Evolutionary conservation across 306 rosid species (phyloP).

Genomic region (Datisca glomerata): DNA sequence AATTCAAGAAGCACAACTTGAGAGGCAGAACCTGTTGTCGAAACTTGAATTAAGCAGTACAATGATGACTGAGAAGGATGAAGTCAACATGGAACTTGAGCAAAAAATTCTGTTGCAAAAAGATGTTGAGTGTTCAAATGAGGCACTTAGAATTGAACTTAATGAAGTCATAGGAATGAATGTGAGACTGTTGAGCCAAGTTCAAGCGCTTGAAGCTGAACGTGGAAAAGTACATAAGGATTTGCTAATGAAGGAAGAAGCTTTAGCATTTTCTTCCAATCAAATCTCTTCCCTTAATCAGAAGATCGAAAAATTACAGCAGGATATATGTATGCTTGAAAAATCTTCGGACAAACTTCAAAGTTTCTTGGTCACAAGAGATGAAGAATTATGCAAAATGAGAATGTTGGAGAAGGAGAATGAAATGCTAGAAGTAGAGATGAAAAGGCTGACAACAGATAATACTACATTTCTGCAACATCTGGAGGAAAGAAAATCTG

Average conservation of each 20-base stretch:
- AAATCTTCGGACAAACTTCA: slow-evolving; percentile 24
- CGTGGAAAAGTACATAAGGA: slow-evolving; percentile 22
- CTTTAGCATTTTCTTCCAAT: slow-evolving; percentile 21
- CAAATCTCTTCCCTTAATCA: slow-evolving; percentile 34
- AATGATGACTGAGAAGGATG: slow-evolving; percentile 27
- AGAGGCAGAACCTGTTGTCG: slow-evolving; percentile 26
- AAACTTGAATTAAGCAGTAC: slow-evolving; percentile 28
- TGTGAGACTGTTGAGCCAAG: slow-evolving; percentile 26
- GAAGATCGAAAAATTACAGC: slow-evolving; percentile 28
- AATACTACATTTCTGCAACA: slow-evolving; percentile 15
- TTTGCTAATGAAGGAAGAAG: slow-evolving; percentile 32
- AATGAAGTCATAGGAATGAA: slow-evolving; percentile 27
- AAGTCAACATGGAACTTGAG: slow-evolving; percentile 34
- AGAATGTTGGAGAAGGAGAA: slow-evolving; percentile 27
- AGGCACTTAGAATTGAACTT: slow-evolving; percentile 36
- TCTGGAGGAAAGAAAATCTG: slow-evolving; percentile 18
- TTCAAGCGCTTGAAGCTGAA: slow-evolving; percentile 39
- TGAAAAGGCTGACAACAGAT: slow-evolving; percentile 17
- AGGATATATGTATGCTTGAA: slow-evolving; percentile 19
- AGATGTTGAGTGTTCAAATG: slow-evolving; percentile 28
- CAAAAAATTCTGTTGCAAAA: slow-evolving; percentile 32
- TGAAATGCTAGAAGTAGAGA: slow-evolving; percentile 19
- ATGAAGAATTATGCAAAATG: slow-evolving; percentile 35
- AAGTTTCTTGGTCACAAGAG: slow-evolving; percentile 29
- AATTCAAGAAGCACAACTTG: slow-evolving; percentile 24